A percentile compares a stretch with the other conserved stretches of the same genome.
Evolutionary conservation across 352 stramenopile species (phyloP).

Genomic region (Globisporangium recalcitrans): DNA sequence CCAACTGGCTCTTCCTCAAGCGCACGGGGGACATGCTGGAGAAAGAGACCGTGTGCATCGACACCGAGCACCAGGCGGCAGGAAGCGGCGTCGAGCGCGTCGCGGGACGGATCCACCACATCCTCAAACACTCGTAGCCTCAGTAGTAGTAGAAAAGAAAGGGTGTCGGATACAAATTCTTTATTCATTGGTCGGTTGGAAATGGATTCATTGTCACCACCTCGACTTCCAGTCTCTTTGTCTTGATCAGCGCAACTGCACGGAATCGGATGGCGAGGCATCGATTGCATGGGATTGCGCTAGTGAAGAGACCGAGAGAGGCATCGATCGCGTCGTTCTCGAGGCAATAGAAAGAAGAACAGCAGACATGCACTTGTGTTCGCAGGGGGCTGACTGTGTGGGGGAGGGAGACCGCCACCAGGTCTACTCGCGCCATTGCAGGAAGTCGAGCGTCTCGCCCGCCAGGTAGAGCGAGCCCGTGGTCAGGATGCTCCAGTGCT

Average conservation of each 20-base stretch:
- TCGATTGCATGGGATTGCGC: constrained; percentile 13
- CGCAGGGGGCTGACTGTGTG: too few species aligned
- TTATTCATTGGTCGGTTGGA: background rate
- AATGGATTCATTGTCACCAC: background rate
- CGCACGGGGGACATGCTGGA: background rate
- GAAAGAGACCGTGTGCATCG: background rate
- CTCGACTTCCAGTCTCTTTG: background rate
- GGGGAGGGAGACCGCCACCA: too few species aligned
- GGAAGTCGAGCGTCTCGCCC: constrained; percentile 54
- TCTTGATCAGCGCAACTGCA: constrained; percentile 2
- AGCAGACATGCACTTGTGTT: background rate
- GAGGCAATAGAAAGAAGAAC: too few species aligned
- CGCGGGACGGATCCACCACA: background rate
- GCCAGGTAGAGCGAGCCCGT: constrained; percentile 74
- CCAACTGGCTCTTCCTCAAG: background rate
- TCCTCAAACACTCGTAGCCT: background rate
- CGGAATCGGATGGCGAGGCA: constrained; percentile 3
- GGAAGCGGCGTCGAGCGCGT: background rate
- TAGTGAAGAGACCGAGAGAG: background rate
- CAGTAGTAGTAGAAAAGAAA: background rate
- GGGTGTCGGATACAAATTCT: background rate
- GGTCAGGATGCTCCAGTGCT: constrained; percentile 59
- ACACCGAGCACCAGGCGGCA: background rate
- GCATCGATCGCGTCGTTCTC: background rate
- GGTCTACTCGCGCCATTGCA: constrained; percentile 55